Percentiles rank a stretch among this genome's conserved stretches.
Conservation (phyloP, 768 basidiomycete species). For the Heimioporus sp. region DNA sequence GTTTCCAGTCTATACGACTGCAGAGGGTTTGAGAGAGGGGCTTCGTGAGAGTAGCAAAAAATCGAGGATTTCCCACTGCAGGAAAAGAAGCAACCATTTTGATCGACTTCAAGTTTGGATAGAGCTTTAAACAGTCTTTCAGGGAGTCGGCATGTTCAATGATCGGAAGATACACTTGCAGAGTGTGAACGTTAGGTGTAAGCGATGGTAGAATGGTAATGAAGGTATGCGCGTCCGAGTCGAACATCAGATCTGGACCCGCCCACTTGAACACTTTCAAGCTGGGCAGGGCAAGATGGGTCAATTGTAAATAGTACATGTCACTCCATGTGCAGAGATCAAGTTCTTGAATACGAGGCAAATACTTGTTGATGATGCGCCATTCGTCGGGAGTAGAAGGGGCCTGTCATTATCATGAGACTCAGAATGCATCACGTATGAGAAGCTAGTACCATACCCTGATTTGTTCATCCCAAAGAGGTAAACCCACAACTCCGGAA, state of each 20-base stretch:
- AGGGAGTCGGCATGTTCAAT: too few species aligned
- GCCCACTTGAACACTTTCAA: neutral
- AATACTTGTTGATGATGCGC: neutral
- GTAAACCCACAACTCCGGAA: neutral
- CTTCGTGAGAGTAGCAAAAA: neutral
- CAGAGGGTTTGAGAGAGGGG: neutral
- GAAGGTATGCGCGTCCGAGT: too few species aligned
- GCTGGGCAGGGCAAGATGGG: neutral
- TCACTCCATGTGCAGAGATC: neutral
- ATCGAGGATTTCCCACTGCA: neutral
- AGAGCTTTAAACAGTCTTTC: neutral
- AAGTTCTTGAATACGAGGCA: neutral
- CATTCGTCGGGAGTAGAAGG: neutral
- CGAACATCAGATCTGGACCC: too few species aligned
- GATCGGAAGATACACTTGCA: neutral
- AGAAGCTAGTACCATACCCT: neutral
- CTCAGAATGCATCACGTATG: neutral
- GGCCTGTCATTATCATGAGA: too few species aligned
- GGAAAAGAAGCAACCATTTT: neutral
- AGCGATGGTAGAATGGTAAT: neutral
- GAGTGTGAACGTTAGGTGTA: neutral
- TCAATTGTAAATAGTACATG: neutral
- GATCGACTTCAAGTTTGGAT: neutral
- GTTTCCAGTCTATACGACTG: neutral
- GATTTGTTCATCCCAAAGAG: neutral